A percentile compares a stretch with the other conserved stretches of the same genome.
Conservation (phyloP, 2,329 filamentous ascomycete genomes). For the Trichoderma arundinaceum region DNA sequence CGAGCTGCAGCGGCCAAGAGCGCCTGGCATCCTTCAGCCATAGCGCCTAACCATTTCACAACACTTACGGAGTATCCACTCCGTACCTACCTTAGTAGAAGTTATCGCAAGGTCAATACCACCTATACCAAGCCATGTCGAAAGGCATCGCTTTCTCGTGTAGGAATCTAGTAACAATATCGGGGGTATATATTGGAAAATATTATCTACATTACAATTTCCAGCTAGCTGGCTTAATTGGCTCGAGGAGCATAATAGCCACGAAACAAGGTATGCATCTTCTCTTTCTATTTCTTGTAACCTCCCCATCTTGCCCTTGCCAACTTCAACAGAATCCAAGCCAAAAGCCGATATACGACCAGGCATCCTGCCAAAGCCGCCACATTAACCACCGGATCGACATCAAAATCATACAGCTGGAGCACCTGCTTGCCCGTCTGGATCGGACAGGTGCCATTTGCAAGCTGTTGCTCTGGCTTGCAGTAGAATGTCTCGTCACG, state of each 20-base stretch:
- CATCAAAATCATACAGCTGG: slow-evolving; percentile 68
- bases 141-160: too few species aligned
- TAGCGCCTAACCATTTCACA: too few species aligned
- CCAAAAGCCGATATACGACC: slow-evolving; percentile 68
- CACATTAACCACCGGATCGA: slow-evolving; percentile 65
- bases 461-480: slow-evolving; percentile 61
- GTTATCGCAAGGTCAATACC: too few species aligned
- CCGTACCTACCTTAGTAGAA: too few species aligned
- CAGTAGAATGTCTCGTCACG: slow-evolving; percentile 68
- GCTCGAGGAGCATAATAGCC: too few species aligned
- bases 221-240: too few species aligned
- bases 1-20: too few species aligned
- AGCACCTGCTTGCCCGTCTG: slow-evolving; percentile 70
- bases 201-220: not conserved
- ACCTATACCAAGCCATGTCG: too few species aligned
- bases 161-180: too few species aligned
- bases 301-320: slow-evolving; percentile 60
- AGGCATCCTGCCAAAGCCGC: slow-evolving; percentile 67
- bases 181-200: not conserved
- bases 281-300: not conserved
- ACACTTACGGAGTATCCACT: too few species aligned
- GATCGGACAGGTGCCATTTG: slow-evolving; percentile 67
- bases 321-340: slow-evolving; percentile 62
- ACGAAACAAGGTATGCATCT: not conserved
- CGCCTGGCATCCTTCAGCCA: too few species aligned